These are phyloP conservation scores for Mortierella alpina DNA, from an alignment of 192 early-diverging fungal genomes.

Conservation along the genomic window DNA sequence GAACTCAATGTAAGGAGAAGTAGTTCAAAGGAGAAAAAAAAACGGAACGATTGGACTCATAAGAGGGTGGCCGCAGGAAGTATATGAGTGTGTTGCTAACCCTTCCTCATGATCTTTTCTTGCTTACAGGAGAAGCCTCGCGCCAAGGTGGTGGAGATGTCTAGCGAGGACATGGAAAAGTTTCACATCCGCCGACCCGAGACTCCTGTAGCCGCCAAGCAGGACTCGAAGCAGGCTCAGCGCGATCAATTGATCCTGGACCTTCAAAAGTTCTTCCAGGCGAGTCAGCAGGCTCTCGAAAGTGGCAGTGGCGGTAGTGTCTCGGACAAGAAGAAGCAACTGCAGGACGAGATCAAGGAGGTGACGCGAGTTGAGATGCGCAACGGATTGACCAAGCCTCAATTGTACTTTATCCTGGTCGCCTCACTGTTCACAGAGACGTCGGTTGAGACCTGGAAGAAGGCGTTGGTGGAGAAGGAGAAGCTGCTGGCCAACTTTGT, in stretches of 20 bases:
- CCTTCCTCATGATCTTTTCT: neutral
- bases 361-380: slow-evolving; percentile 88
- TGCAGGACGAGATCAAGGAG: slow-evolving; percentile 78
- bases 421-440: slow-evolving; percentile 69
- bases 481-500: slow-evolving; percentile 68
- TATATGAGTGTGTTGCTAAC: neutral
- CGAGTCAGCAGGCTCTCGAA: neutral
- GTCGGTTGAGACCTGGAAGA: slow-evolving; percentile 44
- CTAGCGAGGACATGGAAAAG: slow-evolving; percentile 68
- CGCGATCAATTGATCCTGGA: slow-evolving; percentile 62
- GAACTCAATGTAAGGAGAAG: slow-evolving; percentile 26
- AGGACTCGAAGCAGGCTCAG: slow-evolving; percentile 50
- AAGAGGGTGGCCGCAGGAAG: too few relatives aligned
- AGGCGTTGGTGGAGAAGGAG: slow-evolving; percentile 50
- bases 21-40: neutral
- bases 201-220: slow-evolving; percentile 49
- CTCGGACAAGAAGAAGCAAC: slow-evolving; percentile 22
- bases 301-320: neutral
- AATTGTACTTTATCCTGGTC: slow-evolving; percentile 76
- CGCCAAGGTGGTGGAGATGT: slow-evolving; percentile 71
- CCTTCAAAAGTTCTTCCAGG: slow-evolving; percentile 62
- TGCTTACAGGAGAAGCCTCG: slow-evolving; percentile 65
- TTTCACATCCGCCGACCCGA: slow-evolving; percentile 52
- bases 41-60: neutral
- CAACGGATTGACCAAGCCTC: slow-evolving; percentile 82